Evolutionary conservation across 2,329 filamentous ascomycete genomes (phyloP).

Genomic region (Trichoderma atroviride): DNA sequence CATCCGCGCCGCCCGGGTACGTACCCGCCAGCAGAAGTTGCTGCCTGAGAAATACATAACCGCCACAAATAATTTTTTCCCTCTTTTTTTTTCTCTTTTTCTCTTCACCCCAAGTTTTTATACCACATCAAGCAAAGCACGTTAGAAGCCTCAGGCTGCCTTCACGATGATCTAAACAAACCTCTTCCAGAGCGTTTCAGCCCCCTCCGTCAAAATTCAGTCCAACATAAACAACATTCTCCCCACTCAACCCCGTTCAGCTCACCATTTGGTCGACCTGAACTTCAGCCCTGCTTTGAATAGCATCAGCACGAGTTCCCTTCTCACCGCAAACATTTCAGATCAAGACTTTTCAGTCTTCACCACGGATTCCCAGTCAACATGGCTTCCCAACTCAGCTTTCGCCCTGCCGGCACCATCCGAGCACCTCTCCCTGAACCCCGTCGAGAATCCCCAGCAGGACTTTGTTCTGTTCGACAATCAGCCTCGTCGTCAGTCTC

Average conservation of each 20-base stretch:
- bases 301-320: conserved; percentile 60
- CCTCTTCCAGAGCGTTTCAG: conserved; percentile 43
- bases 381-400: conserved; percentile 77
- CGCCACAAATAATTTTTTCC: conserved; percentile 31
- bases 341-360: conserved; percentile 71
- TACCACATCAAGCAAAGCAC: conserved; percentile 39
- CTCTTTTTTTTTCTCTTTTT: conserved; percentile 34
- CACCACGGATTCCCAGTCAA: conserved; percentile 80
- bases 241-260: conserved; percentile 52
- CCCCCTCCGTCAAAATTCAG: conserved; percentile 56
- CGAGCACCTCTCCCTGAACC: conserved; percentile 59
- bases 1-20: conserved; percentile 5
- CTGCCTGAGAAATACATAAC: conserved; percentile 55
- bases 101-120: conserved; percentile 40
- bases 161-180: conserved; percentile 63
- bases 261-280: conserved; percentile 67
- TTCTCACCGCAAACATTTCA: conserved; percentile 61
- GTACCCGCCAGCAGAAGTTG: conserved; percentile 35
- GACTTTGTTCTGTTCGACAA: conserved; percentile 80
- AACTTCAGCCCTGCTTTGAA: conserved; percentile 65
- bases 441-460: conserved; percentile 57
- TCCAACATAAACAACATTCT: conserved; percentile 46
- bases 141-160: conserved; percentile 43
- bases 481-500: conserved; percentile 45
- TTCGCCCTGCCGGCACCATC: conserved; percentile 64